These are phyloP conservation scores for Remersonia thermophila DNA, from an alignment of 2,329 filamentous ascomycete genomes.

Conservation along the genomic window DNA sequence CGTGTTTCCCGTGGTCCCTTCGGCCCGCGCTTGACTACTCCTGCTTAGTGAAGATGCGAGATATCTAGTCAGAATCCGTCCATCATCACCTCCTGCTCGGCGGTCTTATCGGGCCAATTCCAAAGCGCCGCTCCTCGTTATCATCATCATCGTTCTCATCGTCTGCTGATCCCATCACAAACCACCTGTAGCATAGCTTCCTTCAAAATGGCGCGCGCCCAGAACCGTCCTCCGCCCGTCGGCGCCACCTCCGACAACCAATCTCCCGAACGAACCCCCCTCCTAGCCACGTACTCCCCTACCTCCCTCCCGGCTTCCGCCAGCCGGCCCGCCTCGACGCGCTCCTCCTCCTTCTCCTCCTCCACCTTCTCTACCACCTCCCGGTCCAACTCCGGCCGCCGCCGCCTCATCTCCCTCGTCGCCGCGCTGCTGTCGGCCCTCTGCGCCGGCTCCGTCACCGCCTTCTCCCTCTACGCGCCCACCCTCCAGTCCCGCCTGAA, in stretches of 20 bases:
- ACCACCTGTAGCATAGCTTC: too few species aligned
- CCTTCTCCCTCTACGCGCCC: conserved; percentile 88
- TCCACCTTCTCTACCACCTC: conserved; percentile 2
- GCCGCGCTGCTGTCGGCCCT: conserved; percentile 47
- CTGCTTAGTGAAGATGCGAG: too few species aligned
- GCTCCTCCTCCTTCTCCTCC: not conserved
- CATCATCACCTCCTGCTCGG: too few species aligned
- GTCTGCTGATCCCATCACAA: too few species aligned
- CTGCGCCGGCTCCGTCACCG: conserved; percentile 82
- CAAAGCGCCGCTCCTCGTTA: too few species aligned
- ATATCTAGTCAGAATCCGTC: too few species aligned
- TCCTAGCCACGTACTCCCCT: not conserved
- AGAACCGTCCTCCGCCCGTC: too few species aligned
- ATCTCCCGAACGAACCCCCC: conserved; percentile 2
- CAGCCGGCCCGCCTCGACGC: not conserved
- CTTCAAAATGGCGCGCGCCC: too few species aligned
- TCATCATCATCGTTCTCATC: too few species aligned
- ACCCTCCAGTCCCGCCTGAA: conserved; percentile 75
- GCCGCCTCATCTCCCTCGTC: conserved; percentile 34
- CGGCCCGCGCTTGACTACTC: too few species aligned
- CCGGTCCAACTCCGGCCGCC: not conserved
- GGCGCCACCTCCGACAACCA: not conserved
- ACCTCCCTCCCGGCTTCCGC: not conserved
- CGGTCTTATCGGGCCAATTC: too few species aligned
- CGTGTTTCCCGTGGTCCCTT: too few species aligned